A percentile compares a stretch with the other conserved stretches of the same genome.
Conservation (phyloP, 1,284 basidiomycete genomes). For the Fomitopsis palustris region DNA sequence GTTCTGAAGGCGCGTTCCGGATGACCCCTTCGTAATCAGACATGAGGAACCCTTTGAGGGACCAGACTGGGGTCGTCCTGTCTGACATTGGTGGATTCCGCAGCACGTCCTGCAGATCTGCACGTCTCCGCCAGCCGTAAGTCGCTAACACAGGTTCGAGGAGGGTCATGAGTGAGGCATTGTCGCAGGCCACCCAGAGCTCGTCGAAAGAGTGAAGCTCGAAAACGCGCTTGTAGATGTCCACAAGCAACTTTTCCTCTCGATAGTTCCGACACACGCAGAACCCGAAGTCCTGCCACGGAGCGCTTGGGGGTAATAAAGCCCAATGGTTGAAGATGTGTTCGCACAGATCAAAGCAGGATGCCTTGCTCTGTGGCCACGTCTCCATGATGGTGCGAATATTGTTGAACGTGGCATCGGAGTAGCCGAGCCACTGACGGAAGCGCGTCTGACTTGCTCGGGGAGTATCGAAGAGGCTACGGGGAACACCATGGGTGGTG, state of each 20-base stretch:
- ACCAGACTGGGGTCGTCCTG: conserved; percentile 33
- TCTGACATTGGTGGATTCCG: conserved; percentile 4
- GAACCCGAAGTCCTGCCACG: conserved; percentile 29
- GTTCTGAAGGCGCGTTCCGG: not conserved
- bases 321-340: not conserved
- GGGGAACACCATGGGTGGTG: not conserved
- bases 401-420: not conserved
- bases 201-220: conserved; percentile 30
- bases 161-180: conserved; percentile 21
- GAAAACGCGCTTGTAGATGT: conserved; percentile 24
- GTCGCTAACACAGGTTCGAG: conserved; percentile 18
- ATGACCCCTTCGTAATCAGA: conserved; percentile 5
- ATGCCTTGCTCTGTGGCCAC: not conserved
- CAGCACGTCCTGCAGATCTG: conserved; percentile 28
- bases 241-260: conserved; percentile 14
- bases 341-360: not conserved
- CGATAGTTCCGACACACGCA: conserved; percentile 20
- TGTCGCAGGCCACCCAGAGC: conserved; percentile 27
- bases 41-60: conserved; percentile 32
- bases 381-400: not conserved
- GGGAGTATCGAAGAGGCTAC: not conserved
- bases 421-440: conserved; percentile 1
- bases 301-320: not conserved
- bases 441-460: not conserved
- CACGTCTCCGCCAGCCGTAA: not conserved